Evolutionary conservation across 2,329 filamentous ascomycete species (phyloP), one percentile per base, ranked within the genome.

Genomic region (Pseudocercospora fuligena): DNA sequence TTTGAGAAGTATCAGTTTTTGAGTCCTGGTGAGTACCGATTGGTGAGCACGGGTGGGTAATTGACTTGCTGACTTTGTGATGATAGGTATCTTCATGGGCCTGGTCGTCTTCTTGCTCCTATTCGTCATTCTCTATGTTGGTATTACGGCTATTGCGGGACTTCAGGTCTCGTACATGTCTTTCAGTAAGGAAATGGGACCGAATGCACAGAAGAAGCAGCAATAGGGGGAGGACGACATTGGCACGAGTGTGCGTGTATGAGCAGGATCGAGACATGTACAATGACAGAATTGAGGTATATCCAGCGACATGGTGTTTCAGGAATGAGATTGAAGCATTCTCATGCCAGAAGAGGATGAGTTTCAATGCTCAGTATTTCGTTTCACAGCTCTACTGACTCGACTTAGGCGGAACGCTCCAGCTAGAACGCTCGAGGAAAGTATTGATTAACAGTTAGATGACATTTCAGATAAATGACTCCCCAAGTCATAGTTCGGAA

Each of bases 1-100:
- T 98, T 99, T 74, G 91, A 96, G 80, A 93, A 92, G 79, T 99
- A 99, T 79, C 91, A 97, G 78, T 98, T 94, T 82, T 91, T 99
- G 73, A 94, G 90, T 11, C 92, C 93, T 75, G 92, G 92, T 94
- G 81, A 73, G 86, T 82, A 23, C 1, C 6, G 21, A n/a, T 25
- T 2, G 5, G 25, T 23, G 40, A 3, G 21, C 19, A 5, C 2
- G 7, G 40, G 3, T 16, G 8, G 16, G 31, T n/a, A n/a, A n/a
- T 9, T 16, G 33, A 23, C 4, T 23, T 54, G 27, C 40, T 59
- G 51, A 62, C 46, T 4, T 61, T n/a, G 43, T 31, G 9, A 12
- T 53, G 16, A 7, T 31, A 95, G 94, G 92, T 64, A 88, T 98
- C 70, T 98, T 97, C 80, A 97, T 97, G 91, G 91, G 88, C 29